These are phyloP conservation scores for Ceratobasidium papillatum DNA, from an alignment of 1,284 basidiomycete species.

Conservation along the genomic window DNA sequence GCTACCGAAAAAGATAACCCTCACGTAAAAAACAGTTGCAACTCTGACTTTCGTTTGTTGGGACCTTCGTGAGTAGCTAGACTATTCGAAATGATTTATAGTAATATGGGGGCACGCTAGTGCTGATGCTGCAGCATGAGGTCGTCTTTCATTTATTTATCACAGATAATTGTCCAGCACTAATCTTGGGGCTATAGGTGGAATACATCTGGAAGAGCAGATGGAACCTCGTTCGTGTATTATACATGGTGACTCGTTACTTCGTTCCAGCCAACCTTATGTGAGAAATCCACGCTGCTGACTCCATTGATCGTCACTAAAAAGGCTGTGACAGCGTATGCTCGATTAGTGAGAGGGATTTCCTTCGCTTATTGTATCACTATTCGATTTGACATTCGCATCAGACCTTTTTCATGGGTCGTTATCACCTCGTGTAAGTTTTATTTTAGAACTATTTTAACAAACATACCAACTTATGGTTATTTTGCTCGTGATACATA, in stretches of 20 bases:
- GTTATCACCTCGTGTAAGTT: background rate
- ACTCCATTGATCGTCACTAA: background rate
- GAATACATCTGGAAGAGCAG: slow-evolving; percentile 3
- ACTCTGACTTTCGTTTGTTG: background rate
- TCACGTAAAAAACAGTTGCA: background rate
- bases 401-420: background rate
- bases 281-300: background rate
- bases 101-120: background rate
- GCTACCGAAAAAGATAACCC: background rate
- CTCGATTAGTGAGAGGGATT: background rate
- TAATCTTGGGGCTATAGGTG: background rate
- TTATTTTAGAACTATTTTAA: background rate
- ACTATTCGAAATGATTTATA: background rate
- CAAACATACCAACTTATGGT: background rate
- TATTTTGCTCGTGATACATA: background rate
- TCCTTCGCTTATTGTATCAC: background rate
- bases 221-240: background rate
- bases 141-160: background rate
- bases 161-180: no score
- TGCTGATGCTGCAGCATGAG: background rate
- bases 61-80: background rate
- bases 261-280: background rate
- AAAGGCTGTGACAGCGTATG: background rate
- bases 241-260: background rate
- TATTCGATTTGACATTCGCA: background rate